Evolutionary conservation across 306 rosid species (phyloP).

Genomic region (Senna tora): DNA sequence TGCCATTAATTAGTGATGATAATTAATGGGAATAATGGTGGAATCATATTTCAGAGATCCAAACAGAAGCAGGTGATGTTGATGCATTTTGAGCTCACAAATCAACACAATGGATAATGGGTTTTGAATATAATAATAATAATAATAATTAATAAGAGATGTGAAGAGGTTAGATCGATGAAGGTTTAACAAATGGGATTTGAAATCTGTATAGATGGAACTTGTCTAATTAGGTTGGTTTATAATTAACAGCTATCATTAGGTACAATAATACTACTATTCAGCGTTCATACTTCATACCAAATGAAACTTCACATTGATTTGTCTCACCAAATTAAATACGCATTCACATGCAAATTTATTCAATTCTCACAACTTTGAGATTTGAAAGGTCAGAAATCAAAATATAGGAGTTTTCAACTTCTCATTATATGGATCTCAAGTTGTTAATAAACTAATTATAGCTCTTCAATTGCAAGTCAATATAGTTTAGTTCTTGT

Average conservation of each 20-base stretch:
- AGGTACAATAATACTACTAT: too few relatives aligned
- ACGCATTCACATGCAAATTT: background rate
- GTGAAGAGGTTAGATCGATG: background rate
- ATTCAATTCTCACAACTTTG: background rate
- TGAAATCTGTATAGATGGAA: background rate
- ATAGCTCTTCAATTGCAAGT: background rate
- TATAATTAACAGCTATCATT: conserved; percentile 2
- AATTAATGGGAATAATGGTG: conserved; percentile 34
- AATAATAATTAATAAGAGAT: too few relatives aligned
- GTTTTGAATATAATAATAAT: background rate
- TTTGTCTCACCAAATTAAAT: background rate
- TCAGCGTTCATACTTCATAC: background rate
- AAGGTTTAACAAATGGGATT: background rate
- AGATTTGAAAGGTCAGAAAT: background rate
- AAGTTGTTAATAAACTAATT: background rate
- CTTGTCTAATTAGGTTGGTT: background rate
- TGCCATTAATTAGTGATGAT: conserved; percentile 38
- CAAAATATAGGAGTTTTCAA: background rate
- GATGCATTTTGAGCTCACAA: conserved; percentile 13
- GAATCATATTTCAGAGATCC: conserved; percentile 34
- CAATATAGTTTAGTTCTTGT: too few relatives aligned
- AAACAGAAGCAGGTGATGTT: conserved; percentile 7
- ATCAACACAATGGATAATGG: background rate
- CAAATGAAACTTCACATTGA: background rate
- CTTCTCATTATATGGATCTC: too few relatives aligned